Conservation (phyloP, 2,329 filamentous ascomycete genomes). For the Cucurbitaria berberidis region DNA sequence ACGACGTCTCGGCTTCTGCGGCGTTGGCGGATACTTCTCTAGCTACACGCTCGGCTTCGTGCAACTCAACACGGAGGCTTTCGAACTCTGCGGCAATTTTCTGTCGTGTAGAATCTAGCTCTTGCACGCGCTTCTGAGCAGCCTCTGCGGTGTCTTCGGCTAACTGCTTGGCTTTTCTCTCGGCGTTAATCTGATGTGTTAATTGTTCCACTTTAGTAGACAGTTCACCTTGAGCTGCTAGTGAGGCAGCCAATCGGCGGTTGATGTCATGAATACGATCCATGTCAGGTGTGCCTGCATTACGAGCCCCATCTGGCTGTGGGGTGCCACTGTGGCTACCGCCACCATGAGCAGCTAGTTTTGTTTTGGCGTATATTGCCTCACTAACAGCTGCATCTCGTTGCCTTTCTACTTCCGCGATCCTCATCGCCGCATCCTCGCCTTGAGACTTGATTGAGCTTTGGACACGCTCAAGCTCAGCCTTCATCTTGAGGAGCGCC, state of each 20-base stretch:
- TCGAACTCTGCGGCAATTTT: constrained; percentile 85
- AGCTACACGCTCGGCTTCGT: constrained; percentile 76
- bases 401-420: constrained; percentile 94
- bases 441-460: constrained; percentile 88
- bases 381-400: constrained; percentile 93
- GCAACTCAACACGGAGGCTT: constrained; percentile 81
- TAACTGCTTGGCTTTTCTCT: constrained; percentile 78
- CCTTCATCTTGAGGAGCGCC: constrained; percentile 87
- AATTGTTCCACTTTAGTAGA: constrained; percentile 75
- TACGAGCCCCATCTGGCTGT: constrained; percentile 61
- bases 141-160: constrained; percentile 88
- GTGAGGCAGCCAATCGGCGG: constrained; percentile 79
- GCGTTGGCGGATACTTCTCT: constrained; percentile 81
- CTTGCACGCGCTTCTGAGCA: constrained; percentile 80
- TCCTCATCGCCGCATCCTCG: constrained; percentile 80
- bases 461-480: constrained; percentile 88
- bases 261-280: constrained; percentile 77
- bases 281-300: constrained; percentile 64
- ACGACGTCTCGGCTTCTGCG: constrained; percentile 75
- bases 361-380: constrained; percentile 93
- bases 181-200: constrained; percentile 75
- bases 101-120: constrained; percentile 84
- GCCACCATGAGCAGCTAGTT: constrained; percentile 77
- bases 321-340: constrained; percentile 68
- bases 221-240: constrained; percentile 81